Base-by-base conservation (phyloP, 2,329 filamentous ascomycete species). In the Metarhizium guizhouense region DNA sequence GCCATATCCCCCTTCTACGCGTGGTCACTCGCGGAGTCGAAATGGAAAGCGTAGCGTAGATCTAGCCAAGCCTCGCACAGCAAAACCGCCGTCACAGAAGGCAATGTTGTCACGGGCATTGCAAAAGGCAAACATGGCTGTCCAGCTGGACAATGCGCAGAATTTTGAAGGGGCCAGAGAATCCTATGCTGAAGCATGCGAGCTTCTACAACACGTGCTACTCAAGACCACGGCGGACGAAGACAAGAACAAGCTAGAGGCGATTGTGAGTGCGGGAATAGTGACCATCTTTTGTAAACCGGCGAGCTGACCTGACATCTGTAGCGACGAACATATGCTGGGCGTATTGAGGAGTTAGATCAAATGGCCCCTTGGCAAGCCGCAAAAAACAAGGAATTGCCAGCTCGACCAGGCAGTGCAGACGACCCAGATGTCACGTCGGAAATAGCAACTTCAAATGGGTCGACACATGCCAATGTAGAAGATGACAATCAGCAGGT, bases 91-190 rank as follows among this genome's bases (percentile, higher is more conserved):
- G 14, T 90, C 88, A 1, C 88, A 97, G 69, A 97, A 96, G 75
- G 88, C 86, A 11, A 97, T 97, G 92, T 80, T 99, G 40, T 96
- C 93, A n/a, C 89, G 88, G 63, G 94, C 94, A 0, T 76, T 99
- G 54, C 88, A 95, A 68, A 96, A 96, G 73, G 94, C 94, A 52
- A 96, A 99, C 67, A 93, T 90, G 13, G 94, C 94, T 25, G 94
- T 99, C 30, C 82, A 96, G 62, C 81, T 99, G 45, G 94, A 99
- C 72, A 97, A 96, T 80, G 91, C 90, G 14, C 89, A 94, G 65
- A 96, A 97, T 66, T 93, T 94, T 60, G 89, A 93, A 68, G 91
- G 90, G 45, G 94, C 94, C 18, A 86, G 95, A 67, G 84, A 90
- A 64, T 91, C 93, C 14, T 99, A 99, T 68, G 79, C 82, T 11